Evolutionary conservation across 768 basidiomycete genomes (phyloP), one percentile per base, ranked within the genome.

Genomic region (Tremella yokohamensis): DNA sequence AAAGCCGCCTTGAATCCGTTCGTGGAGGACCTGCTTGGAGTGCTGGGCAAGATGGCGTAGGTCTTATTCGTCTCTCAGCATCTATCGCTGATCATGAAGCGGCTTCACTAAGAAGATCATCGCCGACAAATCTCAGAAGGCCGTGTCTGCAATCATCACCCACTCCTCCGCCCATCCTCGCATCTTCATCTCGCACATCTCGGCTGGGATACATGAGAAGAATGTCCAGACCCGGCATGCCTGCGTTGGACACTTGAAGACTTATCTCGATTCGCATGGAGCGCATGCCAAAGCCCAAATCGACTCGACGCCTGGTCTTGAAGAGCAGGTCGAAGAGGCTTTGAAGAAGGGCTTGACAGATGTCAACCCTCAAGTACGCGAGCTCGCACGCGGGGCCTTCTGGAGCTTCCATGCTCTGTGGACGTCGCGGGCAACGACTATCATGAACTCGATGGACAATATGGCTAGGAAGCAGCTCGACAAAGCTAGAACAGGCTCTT

Each of bases 81-180:
- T 38, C 15, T 52, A 26, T 0, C 3, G 51, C 50, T 59, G 38
- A 26, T 47, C 6, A 52, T 13, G 1, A 56, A 70, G 73, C 25
- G 85, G 85, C 8, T 85, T 89, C 54, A 97, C 93, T 29, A 99
- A 99, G 78, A 94, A 93, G 75, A 85, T 97, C 49, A 83, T 85
- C 20, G 90, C 88, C 3, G 86, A 90, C 56, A 87, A 87, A 58
- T 89, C 93, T 0, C 96, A 97, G 73, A 79, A 82, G 1, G 80
- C 84, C 1, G 82, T 89, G 8, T 80, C 81, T 1, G 77, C 80
- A n/a, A 79, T 97, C 58, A 83, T 98, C 18, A 80, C 80, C 1
- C 77, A 87, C 65, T 83, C 85, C 1, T 85, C 89, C 2, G 80
- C 84, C 48, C 87, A 85, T 61, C 85, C 91, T 9, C 84, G 86